Conservation (phyloP, 371 early-diverging fungal genomes). For the Saksenaea oblongispora region DNA sequence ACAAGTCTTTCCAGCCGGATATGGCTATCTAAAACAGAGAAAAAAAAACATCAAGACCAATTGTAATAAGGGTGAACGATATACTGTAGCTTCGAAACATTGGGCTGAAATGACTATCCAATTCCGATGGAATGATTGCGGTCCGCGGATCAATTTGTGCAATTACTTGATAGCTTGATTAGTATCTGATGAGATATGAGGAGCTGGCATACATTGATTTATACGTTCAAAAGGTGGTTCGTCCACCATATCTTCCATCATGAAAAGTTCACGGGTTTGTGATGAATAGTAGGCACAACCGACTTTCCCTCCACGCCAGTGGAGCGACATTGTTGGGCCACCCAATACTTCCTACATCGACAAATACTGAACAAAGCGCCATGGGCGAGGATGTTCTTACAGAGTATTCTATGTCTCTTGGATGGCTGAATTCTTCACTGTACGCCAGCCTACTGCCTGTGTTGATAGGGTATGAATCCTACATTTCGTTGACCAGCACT, state of each 20-base stretch:
- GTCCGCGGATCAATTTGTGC: constrained; percentile 32
- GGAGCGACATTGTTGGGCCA: constrained; percentile 43
- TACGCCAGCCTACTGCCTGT: too few species aligned
- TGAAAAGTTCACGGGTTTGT: constrained; percentile 37
- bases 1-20: constrained; percentile 45
- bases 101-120: constrained; percentile 22
- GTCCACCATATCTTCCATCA: constrained; percentile 62
- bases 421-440: too few species aligned
- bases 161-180: constrained; percentile 11
- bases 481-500: too few species aligned
- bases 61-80: neutral
- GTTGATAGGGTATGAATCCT: too few species aligned
- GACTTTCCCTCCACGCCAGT: constrained; percentile 34
- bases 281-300: constrained; percentile 60
- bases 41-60: constrained; percentile 28
- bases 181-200: neutral
- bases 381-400: too few species aligned
- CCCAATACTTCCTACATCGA: neutral
- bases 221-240: constrained; percentile 35
- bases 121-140: constrained; percentile 35
- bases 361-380: neutral
- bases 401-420: too few species aligned
- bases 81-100: neutral
- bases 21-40: constrained; percentile 22
- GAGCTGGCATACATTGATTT: constrained; percentile 28